These are phyloP conservation scores for Pseudonitzschia multiseries DNA, from an alignment of 108 stramenopile genomes.

Conservation along the genomic window DNA sequence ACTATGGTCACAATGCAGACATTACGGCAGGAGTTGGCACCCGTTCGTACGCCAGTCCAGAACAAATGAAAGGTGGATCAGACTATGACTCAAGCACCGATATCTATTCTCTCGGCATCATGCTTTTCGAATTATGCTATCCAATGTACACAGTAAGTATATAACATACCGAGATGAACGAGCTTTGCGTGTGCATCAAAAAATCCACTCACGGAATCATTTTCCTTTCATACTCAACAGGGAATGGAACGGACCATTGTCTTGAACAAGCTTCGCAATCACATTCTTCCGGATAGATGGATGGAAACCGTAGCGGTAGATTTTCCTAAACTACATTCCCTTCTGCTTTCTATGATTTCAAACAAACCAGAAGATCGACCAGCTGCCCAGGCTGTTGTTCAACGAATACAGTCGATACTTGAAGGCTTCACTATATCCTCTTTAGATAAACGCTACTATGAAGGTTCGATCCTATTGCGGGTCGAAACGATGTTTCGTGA, in stretches of 20 bases:
- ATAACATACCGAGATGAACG: not conserved
- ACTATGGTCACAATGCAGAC: slow-evolving; percentile 27
- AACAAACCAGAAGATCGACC: slow-evolving; percentile 60
- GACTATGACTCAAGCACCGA: slow-evolving; percentile 94
- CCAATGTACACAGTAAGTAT: slow-evolving; percentile 79
- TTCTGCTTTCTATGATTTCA: slow-evolving; percentile 71
- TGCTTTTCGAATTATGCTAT: slow-evolving; percentile 94
- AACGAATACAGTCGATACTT: slow-evolving; percentile 58
- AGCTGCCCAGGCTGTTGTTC: slow-evolving; percentile 53
- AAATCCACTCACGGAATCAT: not conserved
- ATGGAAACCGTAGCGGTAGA: slow-evolving; percentile 35
- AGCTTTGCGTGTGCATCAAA: not conserved
- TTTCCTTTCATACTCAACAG: slow-evolving; percentile 16
- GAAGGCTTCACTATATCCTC: slow-evolving; percentile 73
- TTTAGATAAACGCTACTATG: slow-evolving; percentile 53
- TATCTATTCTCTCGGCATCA: slow-evolving; percentile 91
- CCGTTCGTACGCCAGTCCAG: slow-evolving; percentile 89
- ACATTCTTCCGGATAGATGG: slow-evolving; percentile 68
- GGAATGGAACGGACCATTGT: slow-evolving; percentile 69
- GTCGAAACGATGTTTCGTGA: slow-evolving; percentile 70
- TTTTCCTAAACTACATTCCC: slow-evolving; percentile 62
- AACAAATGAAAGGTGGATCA: slow-evolving; percentile 85
- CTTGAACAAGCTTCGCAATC: slow-evolving; percentile 43
- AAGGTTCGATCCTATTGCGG: slow-evolving; percentile 61
- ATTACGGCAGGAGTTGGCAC: slow-evolving; percentile 95